Conservation (phyloP, 345 rosid genomes). For the Brassica nigra region DNA sequence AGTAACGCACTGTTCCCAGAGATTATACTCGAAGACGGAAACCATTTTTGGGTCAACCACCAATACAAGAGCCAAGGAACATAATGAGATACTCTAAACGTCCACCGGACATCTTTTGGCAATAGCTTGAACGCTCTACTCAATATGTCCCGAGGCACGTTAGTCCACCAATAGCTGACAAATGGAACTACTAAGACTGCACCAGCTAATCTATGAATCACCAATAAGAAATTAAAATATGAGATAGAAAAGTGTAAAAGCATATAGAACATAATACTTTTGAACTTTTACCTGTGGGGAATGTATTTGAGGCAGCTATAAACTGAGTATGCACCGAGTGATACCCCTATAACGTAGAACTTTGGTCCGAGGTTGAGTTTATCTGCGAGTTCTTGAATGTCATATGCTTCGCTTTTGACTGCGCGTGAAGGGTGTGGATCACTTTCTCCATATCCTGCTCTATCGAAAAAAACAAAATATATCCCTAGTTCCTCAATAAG, state of each 20-base stretch:
- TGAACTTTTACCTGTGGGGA: conserved; percentile 53
- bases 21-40: conserved; percentile 56
- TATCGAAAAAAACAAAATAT: conserved; percentile 66
- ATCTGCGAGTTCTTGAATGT: conserved; percentile 84
- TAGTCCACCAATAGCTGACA: conserved; percentile 87
- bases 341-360: conserved; percentile 76
- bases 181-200: conserved; percentile 72
- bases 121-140: conserved; percentile 44
- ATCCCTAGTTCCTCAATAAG: conserved; percentile 62
- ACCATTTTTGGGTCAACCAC: conserved; percentile 91
- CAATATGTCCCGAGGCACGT: conserved; percentile 53
- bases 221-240: background rate
- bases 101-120: conserved; percentile 52
- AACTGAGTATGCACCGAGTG: conserved; percentile 73
- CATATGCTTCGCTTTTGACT: conserved; percentile 77
- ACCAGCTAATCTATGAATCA: conserved; percentile 57
- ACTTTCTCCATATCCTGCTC: conserved; percentile 97
- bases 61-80: conserved; percentile 78
- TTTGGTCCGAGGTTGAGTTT: conserved; percentile 66
- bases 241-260: background rate
- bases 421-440: conserved; percentile 79
- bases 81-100: conserved; percentile 63
- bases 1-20: conserved; percentile 48
- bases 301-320: conserved; percentile 82
- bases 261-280: background rate